These are phyloP conservation scores for Pyrus communis DNA, from an alignment of 306 rosid species.

Conservation along the genomic window DNA sequence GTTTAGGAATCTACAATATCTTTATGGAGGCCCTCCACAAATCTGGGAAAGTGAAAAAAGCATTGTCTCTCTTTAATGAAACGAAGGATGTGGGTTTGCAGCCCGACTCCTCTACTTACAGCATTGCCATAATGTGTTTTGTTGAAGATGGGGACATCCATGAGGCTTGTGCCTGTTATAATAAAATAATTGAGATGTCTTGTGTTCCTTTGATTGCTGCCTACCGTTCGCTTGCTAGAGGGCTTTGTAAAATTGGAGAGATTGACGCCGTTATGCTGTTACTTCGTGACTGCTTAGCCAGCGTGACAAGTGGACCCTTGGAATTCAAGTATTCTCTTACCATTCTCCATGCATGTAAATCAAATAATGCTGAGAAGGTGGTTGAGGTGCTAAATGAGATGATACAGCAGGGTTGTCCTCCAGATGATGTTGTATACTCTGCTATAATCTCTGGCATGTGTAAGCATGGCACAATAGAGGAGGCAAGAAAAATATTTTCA, in stretches of 20 bases:
- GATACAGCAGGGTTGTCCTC: conserved; percentile 64
- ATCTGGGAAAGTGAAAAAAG: conserved; percentile 39
- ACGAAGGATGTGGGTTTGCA: conserved; percentile 35
- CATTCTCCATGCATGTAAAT: conserved; percentile 52
- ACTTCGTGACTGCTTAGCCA: conserved; percentile 65
- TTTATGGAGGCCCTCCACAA: conserved; percentile 53
- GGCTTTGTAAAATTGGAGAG: conserved; percentile 61
- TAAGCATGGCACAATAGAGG: conserved; percentile 69
- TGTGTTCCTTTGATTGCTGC: conserved; percentile 62
- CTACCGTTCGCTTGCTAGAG: conserved; percentile 53
- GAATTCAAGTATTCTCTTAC: conserved; percentile 68
- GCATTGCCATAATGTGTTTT: conserved; percentile 42
- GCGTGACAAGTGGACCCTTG: conserved; percentile 51
- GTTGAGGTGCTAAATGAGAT: conserved; percentile 57
- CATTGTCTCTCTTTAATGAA: conserved; percentile 53
- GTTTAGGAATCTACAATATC: conserved; percentile 48
- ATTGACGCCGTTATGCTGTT: conserved; percentile 77
- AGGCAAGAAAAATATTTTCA: conserved; percentile 67
- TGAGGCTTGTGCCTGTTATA: conserved; percentile 65
- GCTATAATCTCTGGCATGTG: conserved; percentile 72
- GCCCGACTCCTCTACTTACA: conserved; percentile 43
- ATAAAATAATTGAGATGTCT: conserved; percentile 63
- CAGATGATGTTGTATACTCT: conserved; percentile 33
- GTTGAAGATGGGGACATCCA: conserved; percentile 46
- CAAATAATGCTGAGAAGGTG: conserved; percentile 49